Percentiles rank a stretch among this genome's conserved stretches.
Conservation (phyloP, 371 early-diverging fungal genomes). For the Syncephalastrum monosporum region DNA sequence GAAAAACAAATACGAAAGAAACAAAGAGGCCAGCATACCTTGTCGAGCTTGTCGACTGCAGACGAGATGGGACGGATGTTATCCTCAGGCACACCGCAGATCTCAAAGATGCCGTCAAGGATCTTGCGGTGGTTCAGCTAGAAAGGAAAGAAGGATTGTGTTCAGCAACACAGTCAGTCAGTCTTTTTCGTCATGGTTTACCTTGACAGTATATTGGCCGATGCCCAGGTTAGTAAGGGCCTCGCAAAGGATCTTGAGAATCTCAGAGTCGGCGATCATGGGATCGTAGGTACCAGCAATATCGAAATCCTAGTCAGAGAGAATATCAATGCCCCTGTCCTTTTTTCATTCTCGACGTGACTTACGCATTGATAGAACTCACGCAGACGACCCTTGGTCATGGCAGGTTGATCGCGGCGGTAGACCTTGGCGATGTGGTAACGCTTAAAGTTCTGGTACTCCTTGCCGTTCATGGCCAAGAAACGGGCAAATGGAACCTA, state of each 20-base stretch:
- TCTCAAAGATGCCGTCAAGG: conserved; percentile 93
- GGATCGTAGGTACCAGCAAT: conserved; percentile 95
- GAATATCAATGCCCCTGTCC: neutral
- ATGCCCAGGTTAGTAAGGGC: conserved; percentile 75
- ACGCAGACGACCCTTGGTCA: conserved; percentile 97
- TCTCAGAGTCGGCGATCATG: conserved; percentile 98
- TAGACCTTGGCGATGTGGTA: conserved; percentile 99
- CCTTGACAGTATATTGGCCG: conserved; percentile 84
- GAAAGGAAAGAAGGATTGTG: neutral
- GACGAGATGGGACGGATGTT: conserved; percentile 91
- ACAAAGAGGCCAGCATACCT: conserved; percentile 39
- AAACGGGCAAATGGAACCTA: conserved; percentile 95
- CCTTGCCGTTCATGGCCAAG: conserved; percentile 89
- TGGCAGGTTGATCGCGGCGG: conserved; percentile 98
- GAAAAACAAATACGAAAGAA: neutral
- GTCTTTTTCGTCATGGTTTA: no score
- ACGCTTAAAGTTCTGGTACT: conserved; percentile 88
- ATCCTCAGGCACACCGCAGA: conserved; percentile 89
- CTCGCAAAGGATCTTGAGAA: conserved; percentile 81
- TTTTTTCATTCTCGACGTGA: neutral
- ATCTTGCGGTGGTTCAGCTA: conserved; percentile 93
- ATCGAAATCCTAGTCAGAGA: conserved; percentile 85
- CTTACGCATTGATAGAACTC: conserved; percentile 98
- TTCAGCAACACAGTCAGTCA: no score
- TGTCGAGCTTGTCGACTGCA: conserved; percentile 99